phyloP scores from a whole-genome alignment of 2,329 filamentous ascomycete genomes.

The Penicillium italicum region DNA sequence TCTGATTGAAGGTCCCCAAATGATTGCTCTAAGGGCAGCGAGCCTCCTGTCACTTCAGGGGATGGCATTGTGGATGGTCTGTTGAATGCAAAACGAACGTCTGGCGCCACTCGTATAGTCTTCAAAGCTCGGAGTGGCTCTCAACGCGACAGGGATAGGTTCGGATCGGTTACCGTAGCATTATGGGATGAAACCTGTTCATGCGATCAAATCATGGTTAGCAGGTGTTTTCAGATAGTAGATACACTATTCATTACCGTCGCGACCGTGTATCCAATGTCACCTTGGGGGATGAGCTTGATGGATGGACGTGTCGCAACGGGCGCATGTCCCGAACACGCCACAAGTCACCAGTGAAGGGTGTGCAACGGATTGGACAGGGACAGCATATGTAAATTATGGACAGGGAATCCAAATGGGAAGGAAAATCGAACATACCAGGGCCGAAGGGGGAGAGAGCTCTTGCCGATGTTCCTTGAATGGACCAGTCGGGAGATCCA shows the following conservation, averaged over 20 bases:
- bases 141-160: conserved; percentile 25
- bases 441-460: conserved; percentile 15
- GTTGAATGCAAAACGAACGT: conserved; percentile 9
- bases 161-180: conserved; percentile 29
- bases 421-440: conserved; percentile 18
- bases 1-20: conserved; percentile 24
- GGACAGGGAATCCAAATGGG: conserved; percentile 1
- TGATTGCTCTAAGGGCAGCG: conserved; percentile 24
- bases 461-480: conserved; percentile 5
- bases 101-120: conserved; percentile 21
- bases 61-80: conserved; percentile 33
- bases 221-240: background rate
- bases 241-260: background rate
- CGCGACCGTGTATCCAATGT: conserved; percentile 14
- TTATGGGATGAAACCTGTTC: conserved; percentile 25
- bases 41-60: conserved; percentile 28
- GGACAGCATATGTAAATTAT: background rate
- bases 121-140: conserved; percentile 20
- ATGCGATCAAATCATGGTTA: conserved; percentile 5
- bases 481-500: conserved; percentile 7
- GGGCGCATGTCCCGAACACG: conserved; percentile 10
- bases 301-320: conserved; percentile 21
- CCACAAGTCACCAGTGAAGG: background rate
- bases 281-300: conserved; percentile 2
- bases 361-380: conserved; percentile 2